These are phyloP conservation scores for Saussurea involucrata DNA, from an alignment of 129 eudicot genomes.

Conservation along the genomic window DNA sequence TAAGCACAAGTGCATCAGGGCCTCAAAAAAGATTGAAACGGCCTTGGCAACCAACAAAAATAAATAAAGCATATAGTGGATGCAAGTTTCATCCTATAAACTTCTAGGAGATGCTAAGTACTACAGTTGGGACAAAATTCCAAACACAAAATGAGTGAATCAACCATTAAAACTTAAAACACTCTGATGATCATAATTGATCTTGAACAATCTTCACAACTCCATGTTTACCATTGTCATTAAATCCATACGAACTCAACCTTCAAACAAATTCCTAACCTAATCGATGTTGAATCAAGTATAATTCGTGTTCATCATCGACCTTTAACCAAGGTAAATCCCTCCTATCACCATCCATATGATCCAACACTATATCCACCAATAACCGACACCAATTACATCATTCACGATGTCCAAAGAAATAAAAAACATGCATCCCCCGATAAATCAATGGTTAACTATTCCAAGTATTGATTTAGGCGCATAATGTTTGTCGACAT, in stretches of 20 bases:
- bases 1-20: too few relatives aligned
- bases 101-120: neutral
- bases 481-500: constrained; percentile 3
- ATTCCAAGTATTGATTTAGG: neutral
- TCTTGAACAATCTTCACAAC: constrained; percentile 1
- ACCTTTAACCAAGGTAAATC: too few relatives aligned
- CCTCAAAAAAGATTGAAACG: too few relatives aligned
- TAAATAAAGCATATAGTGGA: neutral
- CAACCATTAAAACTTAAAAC: neutral
- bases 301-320: constrained; percentile 1
- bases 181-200: neutral
- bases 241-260: neutral
- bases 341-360: too few relatives aligned
- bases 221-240: neutral
- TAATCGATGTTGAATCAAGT: neutral
- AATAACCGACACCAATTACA: neutral
- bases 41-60: too few relatives aligned
- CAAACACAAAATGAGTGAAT: neutral
- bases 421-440: constrained; percentile 13
- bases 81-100: constrained; percentile 8
- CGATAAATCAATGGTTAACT: neutral
- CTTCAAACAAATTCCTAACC: constrained; percentile 4
- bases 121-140: neutral
- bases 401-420: neutral
- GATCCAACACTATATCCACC: constrained; percentile 1